These are phyloP conservation scores for Verruconis gallopava DNA, from an alignment of 2,329 filamentous ascomycete genomes.

Conservation along the genomic window DNA sequence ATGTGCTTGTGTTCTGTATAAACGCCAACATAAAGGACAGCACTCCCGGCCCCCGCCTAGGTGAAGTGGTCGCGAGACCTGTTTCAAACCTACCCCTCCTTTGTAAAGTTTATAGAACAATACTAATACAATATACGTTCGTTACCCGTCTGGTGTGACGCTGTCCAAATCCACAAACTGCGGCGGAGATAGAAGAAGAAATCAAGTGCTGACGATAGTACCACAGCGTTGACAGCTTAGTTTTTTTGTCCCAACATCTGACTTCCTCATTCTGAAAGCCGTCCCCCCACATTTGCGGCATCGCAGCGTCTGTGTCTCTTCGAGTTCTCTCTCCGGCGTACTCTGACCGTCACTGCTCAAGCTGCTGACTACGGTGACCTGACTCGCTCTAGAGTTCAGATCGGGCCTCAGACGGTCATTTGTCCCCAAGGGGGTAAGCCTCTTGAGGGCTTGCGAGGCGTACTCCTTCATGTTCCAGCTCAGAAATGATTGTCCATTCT, in stretches of 20 bases:
- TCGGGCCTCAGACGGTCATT: constrained; percentile 14
- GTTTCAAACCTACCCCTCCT: too few species aligned
- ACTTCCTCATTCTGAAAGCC: constrained; percentile 49
- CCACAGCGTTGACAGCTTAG: constrained; percentile 49
- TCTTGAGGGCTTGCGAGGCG: constrained; percentile 7
- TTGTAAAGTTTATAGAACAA: too few species aligned
- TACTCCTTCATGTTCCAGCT: constrained; percentile 36
- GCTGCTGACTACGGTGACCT: constrained; percentile 37
- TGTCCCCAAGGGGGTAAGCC: constrained; percentile 7
- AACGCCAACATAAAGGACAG: too few species aligned
- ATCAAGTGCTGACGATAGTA: constrained; percentile 7
- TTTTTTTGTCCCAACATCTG: constrained; percentile 38
- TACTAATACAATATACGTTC: too few species aligned
- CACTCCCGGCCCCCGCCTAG: too few species aligned
- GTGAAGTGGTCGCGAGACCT: too few species aligned
- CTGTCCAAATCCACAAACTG: too few species aligned
- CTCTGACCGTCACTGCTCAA: constrained; percentile 42
- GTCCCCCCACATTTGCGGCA: constrained; percentile 46
- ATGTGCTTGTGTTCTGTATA: too few species aligned
- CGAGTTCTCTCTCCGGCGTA: constrained; percentile 20
- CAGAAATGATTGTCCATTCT: constrained; percentile 38
- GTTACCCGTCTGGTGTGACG: too few species aligned
- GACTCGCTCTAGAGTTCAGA: constrained; percentile 21
- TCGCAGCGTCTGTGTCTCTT: constrained; percentile 34
- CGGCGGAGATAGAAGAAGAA: too few species aligned